A percentile compares a stretch with the other conserved stretches of the same genome.
These are phyloP conservation scores for Cenchrus americanus DNA, from an alignment of 176 grass and related monocot genomes.

Conservation along the genomic window DNA sequence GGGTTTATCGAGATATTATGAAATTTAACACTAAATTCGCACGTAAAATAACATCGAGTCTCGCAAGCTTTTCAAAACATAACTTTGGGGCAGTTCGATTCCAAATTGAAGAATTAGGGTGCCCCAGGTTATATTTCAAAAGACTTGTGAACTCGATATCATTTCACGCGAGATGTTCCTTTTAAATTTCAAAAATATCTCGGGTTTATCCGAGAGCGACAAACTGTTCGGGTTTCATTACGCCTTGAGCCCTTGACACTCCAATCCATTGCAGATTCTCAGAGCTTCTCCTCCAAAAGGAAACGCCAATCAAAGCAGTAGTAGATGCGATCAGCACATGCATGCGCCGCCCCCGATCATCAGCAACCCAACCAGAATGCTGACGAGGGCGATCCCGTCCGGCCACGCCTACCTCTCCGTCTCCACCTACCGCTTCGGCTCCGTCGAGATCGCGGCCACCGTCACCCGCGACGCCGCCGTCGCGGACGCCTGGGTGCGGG, in stretches of 20 bases:
- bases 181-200: no score
- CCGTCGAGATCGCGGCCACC: constrained; percentile 22
- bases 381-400: neutral
- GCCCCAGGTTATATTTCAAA: no score
- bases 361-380: neutral
- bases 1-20: neutral
- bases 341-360: neutral
- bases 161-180: no score
- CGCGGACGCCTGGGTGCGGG: constrained; percentile 39
- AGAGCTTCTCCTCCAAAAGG: neutral
- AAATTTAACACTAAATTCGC: no score
- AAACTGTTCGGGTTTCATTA: neutral
- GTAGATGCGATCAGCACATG: neutral
- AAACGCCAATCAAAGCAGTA: neutral
- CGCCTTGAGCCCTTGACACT: neutral
- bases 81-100: no score
- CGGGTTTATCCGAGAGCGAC: no score
- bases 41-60: no score
- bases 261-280: neutral
- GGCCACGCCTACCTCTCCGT: neutral
- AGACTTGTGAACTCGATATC: no score
- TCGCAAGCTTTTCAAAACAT: no score
- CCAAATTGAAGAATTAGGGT: no score
- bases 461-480: constrained; percentile 38
- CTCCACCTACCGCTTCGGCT: constrained; percentile 20